Percentiles rank a stretch among this genome's conserved stretches.
Evolutionary conservation across 805 yeast species (phyloP).

Genomic region (Suhomyces sp.): DNA sequence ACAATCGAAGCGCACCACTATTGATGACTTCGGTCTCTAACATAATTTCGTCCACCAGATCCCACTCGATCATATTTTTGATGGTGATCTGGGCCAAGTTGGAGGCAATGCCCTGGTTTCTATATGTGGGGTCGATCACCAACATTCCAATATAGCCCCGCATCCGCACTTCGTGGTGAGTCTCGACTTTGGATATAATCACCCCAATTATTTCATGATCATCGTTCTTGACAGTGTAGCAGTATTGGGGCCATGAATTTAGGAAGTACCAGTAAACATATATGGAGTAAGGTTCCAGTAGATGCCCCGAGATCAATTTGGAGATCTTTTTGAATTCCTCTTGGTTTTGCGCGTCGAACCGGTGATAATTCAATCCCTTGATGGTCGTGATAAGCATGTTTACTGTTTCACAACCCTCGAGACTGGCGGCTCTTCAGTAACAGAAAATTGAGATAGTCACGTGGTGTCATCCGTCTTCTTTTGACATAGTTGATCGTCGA

Average conservation of each 20-base stretch:
- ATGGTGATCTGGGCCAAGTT: constrained; percentile 61
- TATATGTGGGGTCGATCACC: constrained; percentile 67
- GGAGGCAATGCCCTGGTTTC: constrained; percentile 84
- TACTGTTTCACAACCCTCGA: background rate
- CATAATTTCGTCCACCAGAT: constrained; percentile 83
- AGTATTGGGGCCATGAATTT: constrained; percentile 86
- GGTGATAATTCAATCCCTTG: constrained; percentile 19
- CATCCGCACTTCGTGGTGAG: constrained; percentile 66
- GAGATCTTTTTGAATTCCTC: constrained; percentile 51
- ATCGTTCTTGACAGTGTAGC: constrained; percentile 55
- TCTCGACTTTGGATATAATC: constrained; percentile 76
- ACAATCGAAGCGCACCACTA: constrained; percentile 61
- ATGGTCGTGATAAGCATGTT: constrained; percentile 11
- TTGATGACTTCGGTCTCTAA: constrained; percentile 90
- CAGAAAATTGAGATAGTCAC: background rate
- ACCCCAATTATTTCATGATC: constrained; percentile 61
- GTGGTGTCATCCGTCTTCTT: background rate
- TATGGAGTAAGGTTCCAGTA: constrained; percentile 91
- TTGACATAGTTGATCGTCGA: background rate
- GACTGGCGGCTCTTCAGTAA: background rate
- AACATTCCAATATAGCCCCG: constrained; percentile 97
- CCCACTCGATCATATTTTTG: constrained; percentile 56
- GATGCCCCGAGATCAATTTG: constrained; percentile 61
- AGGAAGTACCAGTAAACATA: constrained; percentile 90
- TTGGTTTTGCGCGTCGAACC: constrained; percentile 19